These are phyloP conservation scores for Trypanosomatidae sp. DNA, from an alignment of 208 protist genomes.

Conservation along the genomic window DNA sequence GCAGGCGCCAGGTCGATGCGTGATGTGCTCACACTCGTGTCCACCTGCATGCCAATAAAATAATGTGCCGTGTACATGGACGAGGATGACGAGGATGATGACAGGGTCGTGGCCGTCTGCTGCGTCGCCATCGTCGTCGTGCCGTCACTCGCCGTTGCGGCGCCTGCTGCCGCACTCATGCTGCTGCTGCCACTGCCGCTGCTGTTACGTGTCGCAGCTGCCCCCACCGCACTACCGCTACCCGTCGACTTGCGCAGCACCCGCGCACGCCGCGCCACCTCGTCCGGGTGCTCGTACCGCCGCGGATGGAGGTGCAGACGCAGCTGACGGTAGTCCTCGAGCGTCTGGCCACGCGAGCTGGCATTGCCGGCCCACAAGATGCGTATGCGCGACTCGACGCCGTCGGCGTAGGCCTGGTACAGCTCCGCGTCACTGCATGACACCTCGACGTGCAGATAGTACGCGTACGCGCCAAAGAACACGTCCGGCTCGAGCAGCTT, in stretches of 20 bases:
- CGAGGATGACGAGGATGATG: neutral
- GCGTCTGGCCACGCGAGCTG: slow-evolving; percentile 41
- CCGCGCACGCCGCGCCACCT: slow-evolving; percentile 30
- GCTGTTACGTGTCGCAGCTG: too few relatives aligned
- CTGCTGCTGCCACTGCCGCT: too few relatives aligned
- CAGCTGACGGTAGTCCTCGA: slow-evolving; percentile 62
- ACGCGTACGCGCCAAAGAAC: slow-evolving; percentile 74
- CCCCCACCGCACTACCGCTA: neutral
- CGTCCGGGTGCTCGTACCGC: slow-evolving; percentile 69
- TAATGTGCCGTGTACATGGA: slow-evolving; percentile 51
- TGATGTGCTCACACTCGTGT: slow-evolving; percentile 21
- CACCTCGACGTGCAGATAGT: slow-evolving; percentile 78
- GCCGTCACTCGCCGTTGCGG: too few relatives aligned
- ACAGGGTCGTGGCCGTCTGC: neutral
- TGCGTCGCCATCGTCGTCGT: neutral
- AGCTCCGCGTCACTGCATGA: slow-evolving; percentile 52
- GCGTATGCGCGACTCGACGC: slow-evolving; percentile 80
- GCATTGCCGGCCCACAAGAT: slow-evolving; percentile 73
- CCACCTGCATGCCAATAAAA: slow-evolving; percentile 77
- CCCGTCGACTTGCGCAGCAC: slow-evolving; percentile 5
- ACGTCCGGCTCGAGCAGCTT: slow-evolving; percentile 54
- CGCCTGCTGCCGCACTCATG: slow-evolving; percentile 3
- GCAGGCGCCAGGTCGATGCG: slow-evolving; percentile 55
- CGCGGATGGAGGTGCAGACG: slow-evolving; percentile 60
- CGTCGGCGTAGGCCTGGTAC: slow-evolving; percentile 75